phyloP scores from a whole-genome alignment of 169 alveolate species.

The Pseudocohnilembus persalinus region DNA sequence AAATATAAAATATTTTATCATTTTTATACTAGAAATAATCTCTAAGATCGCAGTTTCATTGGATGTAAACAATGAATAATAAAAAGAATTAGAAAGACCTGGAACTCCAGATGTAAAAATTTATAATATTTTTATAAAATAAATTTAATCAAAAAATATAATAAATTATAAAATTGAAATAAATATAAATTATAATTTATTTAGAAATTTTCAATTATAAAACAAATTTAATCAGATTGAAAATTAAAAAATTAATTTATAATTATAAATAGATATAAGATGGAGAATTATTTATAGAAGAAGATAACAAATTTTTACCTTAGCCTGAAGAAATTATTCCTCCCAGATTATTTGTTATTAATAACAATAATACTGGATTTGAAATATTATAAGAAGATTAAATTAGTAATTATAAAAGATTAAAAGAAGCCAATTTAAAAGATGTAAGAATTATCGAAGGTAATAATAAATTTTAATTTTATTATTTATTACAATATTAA shows the following conservation, averaged over 20 bases:
- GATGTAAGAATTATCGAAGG: slow-evolving; percentile 32
- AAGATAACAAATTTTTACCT: slow-evolving; percentile 76
- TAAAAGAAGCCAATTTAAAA: slow-evolving; percentile 38
- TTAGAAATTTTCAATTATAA: too few species aligned
- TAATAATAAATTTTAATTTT: too few species aligned
- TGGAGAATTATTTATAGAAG: slow-evolving; percentile 70
- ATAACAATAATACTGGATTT: slow-evolving; percentile 57
- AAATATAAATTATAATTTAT: too few species aligned
- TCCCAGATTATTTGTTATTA: slow-evolving; percentile 69
- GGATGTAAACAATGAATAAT: slow-evolving; percentile 54
- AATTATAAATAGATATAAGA: not conserved
- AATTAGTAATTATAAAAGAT: slow-evolving; percentile 41
- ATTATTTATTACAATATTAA: not conserved
- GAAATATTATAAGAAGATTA: slow-evolving; percentile 48
- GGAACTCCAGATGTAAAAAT: slow-evolving; percentile 4
- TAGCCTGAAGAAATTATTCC: slow-evolving; percentile 74
- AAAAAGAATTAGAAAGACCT: slow-evolving; percentile 56
- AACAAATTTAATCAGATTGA: too few species aligned
- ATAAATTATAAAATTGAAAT: too few species aligned
- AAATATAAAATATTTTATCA: too few species aligned
- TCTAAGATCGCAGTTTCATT: slow-evolving; percentile 73
- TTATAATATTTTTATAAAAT: not conserved
- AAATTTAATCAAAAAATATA: too few species aligned
- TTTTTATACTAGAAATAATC: slow-evolving; percentile 40
- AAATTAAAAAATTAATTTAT: too few species aligned